Base-by-base conservation (phyloP, 2,329 filamentous ascomycete genomes). In the Aaosphaeria pasadenensis region DNA sequence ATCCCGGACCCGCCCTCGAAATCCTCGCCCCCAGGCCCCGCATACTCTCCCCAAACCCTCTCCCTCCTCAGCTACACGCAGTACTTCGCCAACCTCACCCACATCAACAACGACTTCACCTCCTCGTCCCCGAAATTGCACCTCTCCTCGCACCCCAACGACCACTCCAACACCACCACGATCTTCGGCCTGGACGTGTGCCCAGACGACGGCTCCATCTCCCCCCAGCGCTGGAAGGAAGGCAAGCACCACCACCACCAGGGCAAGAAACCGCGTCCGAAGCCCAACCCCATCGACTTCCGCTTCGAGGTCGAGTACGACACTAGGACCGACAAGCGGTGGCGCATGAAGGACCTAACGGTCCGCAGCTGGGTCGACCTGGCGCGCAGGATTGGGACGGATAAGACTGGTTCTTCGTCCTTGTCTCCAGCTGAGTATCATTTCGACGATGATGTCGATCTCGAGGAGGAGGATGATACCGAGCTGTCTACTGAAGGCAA, bases 81-180 rank as follows among this genome's bases (percentile, higher is more conserved):
- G 62, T 96, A 95, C 70, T 96, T 84, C 69, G 91, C 92, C 51
- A 99, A 99, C 67, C 74, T 99, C n/a, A 97, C 92, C 0, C 74
- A 83, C 49, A 86, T 96, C 71, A 95, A 97, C 72, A 88, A 91
- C 58, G 82, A 88, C 50, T 78, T 84, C 35, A 54, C 61, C 32
- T 9, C 7, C 7, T 9, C 7, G 3, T 9, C 56, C 5, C 6
- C 45, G 5, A 28, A 30, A 13, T 3, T 2, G 28, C 11, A 40
- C 38, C 17, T 32, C 39, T 9, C 30, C 30, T 7, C 9, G 9
- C 29, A 4, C 39, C 32, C 1, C 53, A 55, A 3, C 30, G n/a
- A 44, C 4, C 35, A 52, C 4, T n/a, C 52, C 1, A 44, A 47
- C 4, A 51, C 55, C 4, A 42, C 32, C 1, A 57, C 56, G 4